Evolutionary conservation across 805 yeast species (phyloP), one percentile per base, ranked within the genome.

Genomic region (Yamadazyma phyllophila): DNA sequence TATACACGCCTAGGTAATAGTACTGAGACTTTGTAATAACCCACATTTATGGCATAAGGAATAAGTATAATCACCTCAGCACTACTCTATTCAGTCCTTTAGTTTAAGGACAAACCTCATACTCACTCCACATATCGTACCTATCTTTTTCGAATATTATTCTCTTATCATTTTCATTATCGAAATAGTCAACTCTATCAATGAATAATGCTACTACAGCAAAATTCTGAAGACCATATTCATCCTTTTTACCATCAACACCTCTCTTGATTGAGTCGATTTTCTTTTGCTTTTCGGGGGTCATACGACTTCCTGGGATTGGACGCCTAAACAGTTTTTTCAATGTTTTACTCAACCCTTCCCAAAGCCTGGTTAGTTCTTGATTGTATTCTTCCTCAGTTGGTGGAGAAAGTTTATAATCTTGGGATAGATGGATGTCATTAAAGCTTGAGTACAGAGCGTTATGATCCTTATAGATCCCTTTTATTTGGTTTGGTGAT

Each of bases 261-360:
- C 96, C 92, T 54, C 96, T 74, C 39, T 78, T 73, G 39, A 88
- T 83, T 43, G 86, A 78, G 62, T 88, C 96, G 36, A 88, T 64
- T 45, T 72, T 61, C 53, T 78, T 79, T 31, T 72, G 70, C 46
- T 78, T 79, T 35, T 80, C 82, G 7, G 70, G 71, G 9, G 78
- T 77, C 58, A 88, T 58, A 16, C 68, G 65, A 1, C 81, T 66
- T n/a, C 84, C 84, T 2, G 96, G 95, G 1, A 74, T 65, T 0
- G 96, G 96, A 52, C 81, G 83, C 45, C 85, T 77, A 64, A 85
- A 88, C 20, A 83, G 74, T 37, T 82, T 77, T 60, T 81, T 83
- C 59, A 85, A 68, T 4, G 66, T 62, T 47, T 83, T 73, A 3
- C 90, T 80, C 41, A 87, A 63, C 4, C 57, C 45, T 11, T 67